These are phyloP conservation scores for Rhizopus delemar DNA, from an alignment of 371 early-diverging fungal genomes.

Conservation along the genomic window DNA sequence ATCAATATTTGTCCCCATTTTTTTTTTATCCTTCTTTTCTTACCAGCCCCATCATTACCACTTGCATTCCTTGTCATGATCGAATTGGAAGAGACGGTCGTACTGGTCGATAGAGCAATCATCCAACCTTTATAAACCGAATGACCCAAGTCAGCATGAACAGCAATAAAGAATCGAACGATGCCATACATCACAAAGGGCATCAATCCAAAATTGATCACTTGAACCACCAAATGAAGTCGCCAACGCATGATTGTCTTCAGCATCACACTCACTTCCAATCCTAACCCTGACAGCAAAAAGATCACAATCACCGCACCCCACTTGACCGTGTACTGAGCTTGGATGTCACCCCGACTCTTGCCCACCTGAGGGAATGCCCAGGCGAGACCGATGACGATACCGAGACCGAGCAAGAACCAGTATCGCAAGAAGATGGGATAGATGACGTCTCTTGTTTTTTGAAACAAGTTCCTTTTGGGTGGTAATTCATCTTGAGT, in stretches of 20 bases:
- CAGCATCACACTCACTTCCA: constrained; percentile 64
- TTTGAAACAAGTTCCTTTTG: too few species aligned
- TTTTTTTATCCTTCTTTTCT: too few species aligned
- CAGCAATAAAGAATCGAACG: constrained; percentile 50
- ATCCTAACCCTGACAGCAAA: constrained; percentile 69
- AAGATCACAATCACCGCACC: constrained; percentile 70
- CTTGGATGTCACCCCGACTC: constrained; percentile 57
- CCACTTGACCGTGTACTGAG: constrained; percentile 72
- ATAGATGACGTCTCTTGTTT: too few species aligned
- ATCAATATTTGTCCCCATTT: too few species aligned
- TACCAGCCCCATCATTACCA: constrained; percentile 66
- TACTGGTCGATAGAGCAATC: constrained; percentile 69
- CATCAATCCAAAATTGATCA: constrained; percentile 59
- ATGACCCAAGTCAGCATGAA: constrained; percentile 50
- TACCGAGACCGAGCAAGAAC: constrained; percentile 28
- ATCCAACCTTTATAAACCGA: constrained; percentile 67
- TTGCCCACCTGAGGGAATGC: constrained; percentile 67
- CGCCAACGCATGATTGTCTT: constrained; percentile 60
- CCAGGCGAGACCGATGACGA: constrained; percentile 39
- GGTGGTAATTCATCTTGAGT: too few species aligned
- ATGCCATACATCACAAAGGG: constrained; percentile 66
- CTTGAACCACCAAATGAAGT: constrained; percentile 67
- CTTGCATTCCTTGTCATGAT: constrained; percentile 74
- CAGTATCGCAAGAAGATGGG: constrained; percentile 36
- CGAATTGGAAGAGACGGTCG: constrained; percentile 79